phyloP scores from a whole-genome alignment of 306 rosid species.

The Purshia tridentata region DNA sequence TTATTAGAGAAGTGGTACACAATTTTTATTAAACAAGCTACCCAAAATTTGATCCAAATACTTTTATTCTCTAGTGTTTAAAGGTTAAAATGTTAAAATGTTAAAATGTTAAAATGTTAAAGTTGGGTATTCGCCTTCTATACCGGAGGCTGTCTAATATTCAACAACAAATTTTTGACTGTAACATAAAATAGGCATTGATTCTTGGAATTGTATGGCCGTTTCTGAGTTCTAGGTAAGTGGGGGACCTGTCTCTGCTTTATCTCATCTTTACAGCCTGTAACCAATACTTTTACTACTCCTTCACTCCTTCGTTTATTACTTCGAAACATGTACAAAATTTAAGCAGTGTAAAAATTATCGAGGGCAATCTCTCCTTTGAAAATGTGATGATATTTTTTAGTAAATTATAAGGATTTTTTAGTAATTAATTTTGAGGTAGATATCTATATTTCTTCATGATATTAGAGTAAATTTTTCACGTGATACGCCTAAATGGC shows the following conservation, averaged over 20 bases:
- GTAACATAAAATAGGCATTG: background rate
- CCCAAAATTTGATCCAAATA: too few relatives aligned
- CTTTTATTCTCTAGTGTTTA: background rate
- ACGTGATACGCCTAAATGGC: too few relatives aligned
- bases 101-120: background rate
- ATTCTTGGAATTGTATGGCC: constrained; percentile 20
- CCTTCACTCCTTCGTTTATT: constrained; percentile 3
- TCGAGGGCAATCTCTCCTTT: too few relatives aligned
- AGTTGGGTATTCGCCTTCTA: constrained; percentile 15
- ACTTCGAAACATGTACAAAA: too few relatives aligned
- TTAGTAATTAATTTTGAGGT: too few relatives aligned
- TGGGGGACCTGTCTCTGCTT: constrained; percentile 29
- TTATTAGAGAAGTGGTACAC: too few relatives aligned
- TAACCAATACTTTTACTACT: background rate
- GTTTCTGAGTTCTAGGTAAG: constrained; percentile 13
- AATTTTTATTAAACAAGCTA: too few relatives aligned
- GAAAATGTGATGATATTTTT: too few relatives aligned
- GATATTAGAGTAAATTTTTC: too few relatives aligned
- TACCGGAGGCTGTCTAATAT: constrained; percentile 17
- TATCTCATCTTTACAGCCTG: constrained; percentile 44
- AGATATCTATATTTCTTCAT: too few relatives aligned
- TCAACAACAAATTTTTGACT: constrained; percentile 4
- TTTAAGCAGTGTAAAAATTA: too few relatives aligned
- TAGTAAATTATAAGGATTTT: too few relatives aligned
- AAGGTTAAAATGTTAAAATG: background rate